Evolutionary conservation across 192 early-diverging fungal species (phyloP), one percentile per base, ranked within the genome.

Genomic region (Hyaloraphidium curvatum): DNA sequence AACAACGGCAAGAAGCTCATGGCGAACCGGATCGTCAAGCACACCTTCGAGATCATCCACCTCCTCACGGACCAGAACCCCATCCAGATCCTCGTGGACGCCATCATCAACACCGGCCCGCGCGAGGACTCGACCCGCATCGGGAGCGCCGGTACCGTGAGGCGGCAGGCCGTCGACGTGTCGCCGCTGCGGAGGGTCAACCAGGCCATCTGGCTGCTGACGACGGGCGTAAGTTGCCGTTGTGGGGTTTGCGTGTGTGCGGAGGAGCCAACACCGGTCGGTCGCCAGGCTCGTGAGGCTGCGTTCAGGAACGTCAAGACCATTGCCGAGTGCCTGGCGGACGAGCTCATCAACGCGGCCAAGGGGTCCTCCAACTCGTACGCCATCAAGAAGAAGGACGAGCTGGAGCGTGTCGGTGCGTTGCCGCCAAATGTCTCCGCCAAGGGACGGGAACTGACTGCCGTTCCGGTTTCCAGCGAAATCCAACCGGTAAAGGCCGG

Each of bases 351-450:
- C 77, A 95, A 97, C 77, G 93, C 91, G 59, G 82, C 83, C 63
- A 86, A 71, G 91, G 90, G 93, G 56, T 93, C 90, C 52, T 89
- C 93, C 70, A 97, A 97, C 83, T 93, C 90, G 59, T 97, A 97
- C 70, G 93, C 91, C 62, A 97, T 95, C 84, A 97, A 95, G 81
- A 95, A 94, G 90, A 97, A 97, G 86, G 93, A 93, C 71, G 91
- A 93, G 67, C 71, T 91, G 53, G 87, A 87, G 72, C 85, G 86
- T 84, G 83, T 85, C 65, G 52, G n/a, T n/a, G n/a, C 48, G n/a
- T n/a, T n/a, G n/a, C n/a, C n/a, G n/a, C n/a, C n/a, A n/a, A n/a
- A n/a, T n/a, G n/a, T n/a, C n/a, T n/a, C n/a, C n/a, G n/a, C n/a
- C n/a, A n/a, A n/a, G n/a, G n/a, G n/a, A n/a, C n/a, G n/a, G n/a